Percentiles rank a stretch among this genome's conserved stretches.
These are phyloP conservation scores for Hymenochaete sp. DNA, from an alignment of 1,284 basidiomycete species.

Conservation along the genomic window DNA sequence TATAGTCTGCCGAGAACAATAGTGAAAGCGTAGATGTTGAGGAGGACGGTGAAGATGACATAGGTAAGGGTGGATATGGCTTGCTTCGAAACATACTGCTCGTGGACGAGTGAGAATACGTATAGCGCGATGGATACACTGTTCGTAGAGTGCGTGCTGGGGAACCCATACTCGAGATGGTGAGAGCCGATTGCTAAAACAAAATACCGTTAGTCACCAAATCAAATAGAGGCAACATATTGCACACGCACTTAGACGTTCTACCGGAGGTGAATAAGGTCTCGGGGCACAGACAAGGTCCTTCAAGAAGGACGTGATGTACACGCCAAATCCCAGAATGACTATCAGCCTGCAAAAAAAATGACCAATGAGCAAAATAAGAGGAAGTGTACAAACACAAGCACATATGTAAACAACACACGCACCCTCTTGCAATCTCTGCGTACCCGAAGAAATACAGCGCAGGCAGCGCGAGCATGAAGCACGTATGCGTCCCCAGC, in stretches of 20 bases:
- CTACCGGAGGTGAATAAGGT: slow-evolving; percentile 86
- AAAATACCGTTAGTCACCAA: slow-evolving; percentile 6
- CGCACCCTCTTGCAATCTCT: slow-evolving; percentile 68
- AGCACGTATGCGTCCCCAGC: slow-evolving; percentile 90
- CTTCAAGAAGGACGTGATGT: slow-evolving; percentile 77
- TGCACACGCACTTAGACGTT: slow-evolving; percentile 60
- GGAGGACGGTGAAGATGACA: slow-evolving; percentile 33
- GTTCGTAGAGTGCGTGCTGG: slow-evolving; percentile 94
- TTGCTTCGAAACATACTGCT: slow-evolving; percentile 32
- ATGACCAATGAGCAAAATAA: not conserved
- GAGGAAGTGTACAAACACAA: too few species aligned
- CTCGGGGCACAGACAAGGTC: slow-evolving; percentile 88
- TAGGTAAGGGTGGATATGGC: slow-evolving; percentile 40
- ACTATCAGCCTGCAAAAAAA: slow-evolving; percentile 50
- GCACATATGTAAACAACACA: slow-evolving; percentile 18
- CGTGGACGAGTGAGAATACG: slow-evolving; percentile 51
- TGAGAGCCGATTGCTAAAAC: slow-evolving; percentile 69
- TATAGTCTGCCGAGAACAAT: slow-evolving; percentile 89
- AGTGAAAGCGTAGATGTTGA: slow-evolving; percentile 60
- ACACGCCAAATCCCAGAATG: slow-evolving; percentile 76
- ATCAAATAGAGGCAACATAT: not conserved
- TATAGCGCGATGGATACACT: slow-evolving; percentile 82
- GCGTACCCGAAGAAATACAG: slow-evolving; percentile 83
- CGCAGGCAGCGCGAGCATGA: slow-evolving; percentile 82
- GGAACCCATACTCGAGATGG: slow-evolving; percentile 89